Evolutionary conservation across 768 basidiomycete species (phyloP), one percentile per base, ranked within the genome.

Genomic region (Kwoniella dejecticola): DNA sequence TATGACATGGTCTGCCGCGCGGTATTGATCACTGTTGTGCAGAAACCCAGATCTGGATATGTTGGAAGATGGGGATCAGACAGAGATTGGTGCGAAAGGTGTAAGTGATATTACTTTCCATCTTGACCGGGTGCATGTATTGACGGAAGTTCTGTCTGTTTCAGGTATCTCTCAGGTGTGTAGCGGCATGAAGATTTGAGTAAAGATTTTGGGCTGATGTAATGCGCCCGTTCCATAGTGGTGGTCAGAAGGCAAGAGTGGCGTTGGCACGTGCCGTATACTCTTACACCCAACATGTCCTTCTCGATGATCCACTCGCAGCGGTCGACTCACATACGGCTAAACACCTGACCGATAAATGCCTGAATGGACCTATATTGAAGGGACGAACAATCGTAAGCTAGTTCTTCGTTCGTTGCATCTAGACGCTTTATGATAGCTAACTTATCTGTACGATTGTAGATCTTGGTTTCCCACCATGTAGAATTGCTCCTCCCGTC

Each of bases 401-500:
- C 7, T 23, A 3, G 6, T 19, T 19, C 38, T 36, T 17, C 30
- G 1, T 26, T 42, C 13, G 0, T 12, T 54, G 13, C 0, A 30
- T 11, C 2, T 21, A 3, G 24, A 24, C 13, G 38, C 19, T 44
- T 26, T n/a, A 21, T 2, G 21, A n/a, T n/a, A n/a, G 21, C 52
- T 44, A 8, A 54, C 17, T 36, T 38, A 23, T 29, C 21, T 8
- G 0, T n/a, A 49, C 8, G 33, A 7, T 36, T 23, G 2, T 42
- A 72, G 67, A 74, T 82, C 38, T 64, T 83, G 12, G 89, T 92
- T 33, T 90, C 89, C 0, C 90, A 92, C 63, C 90, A 91, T 70
- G 86, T 91, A 26, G 88, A 91, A 50, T 83, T 93, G 0, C 86
- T 91, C 17, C 83, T 90, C 6, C 87, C 89, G 0, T 86, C 85